phyloP scores from a whole-genome alignment of 2,329 filamentous ascomycete genomes.

The Fusarium falciforme region DNA sequence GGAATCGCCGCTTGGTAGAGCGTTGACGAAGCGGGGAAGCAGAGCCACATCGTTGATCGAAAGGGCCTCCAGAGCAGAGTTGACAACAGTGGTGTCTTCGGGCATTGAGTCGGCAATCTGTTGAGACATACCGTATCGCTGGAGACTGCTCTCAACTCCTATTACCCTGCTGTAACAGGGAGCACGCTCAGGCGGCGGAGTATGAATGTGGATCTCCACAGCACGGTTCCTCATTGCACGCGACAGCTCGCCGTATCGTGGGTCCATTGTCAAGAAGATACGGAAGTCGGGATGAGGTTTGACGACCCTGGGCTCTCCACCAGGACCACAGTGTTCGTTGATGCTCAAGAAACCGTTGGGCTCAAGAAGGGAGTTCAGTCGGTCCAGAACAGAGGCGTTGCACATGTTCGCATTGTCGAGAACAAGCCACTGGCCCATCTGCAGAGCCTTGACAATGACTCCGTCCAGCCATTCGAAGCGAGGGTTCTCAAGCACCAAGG shows the following conservation, averaged over 20 bases:
- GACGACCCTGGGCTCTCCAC: slow-evolving; percentile 84
- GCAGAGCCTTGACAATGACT: slow-evolving; percentile 86
- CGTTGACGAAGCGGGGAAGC: slow-evolving; percentile 49
- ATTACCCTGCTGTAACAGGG: slow-evolving; percentile 55
- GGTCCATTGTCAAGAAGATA: slow-evolving; percentile 93
- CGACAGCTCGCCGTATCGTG: slow-evolving; percentile 91
- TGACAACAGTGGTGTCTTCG: slow-evolving; percentile 44
- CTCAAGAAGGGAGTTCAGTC: slow-evolving; percentile 93
- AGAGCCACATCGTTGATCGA: slow-evolving; percentile 59
- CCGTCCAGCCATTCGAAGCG: slow-evolving; percentile 98
- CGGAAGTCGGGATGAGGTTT: slow-evolving; percentile 87
- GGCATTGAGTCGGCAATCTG: slow-evolving; percentile 45
- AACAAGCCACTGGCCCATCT: slow-evolving; percentile 90
- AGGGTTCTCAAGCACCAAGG: slow-evolving; percentile 73
- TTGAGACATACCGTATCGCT: slow-evolving; percentile 57
- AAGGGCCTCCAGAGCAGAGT: slow-evolving; percentile 59
- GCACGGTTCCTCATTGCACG: slow-evolving; percentile 96
- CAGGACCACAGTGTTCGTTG: slow-evolving; percentile 88
- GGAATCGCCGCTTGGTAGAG: slow-evolving; percentile 19
- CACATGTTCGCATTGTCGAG: slow-evolving; percentile 98
- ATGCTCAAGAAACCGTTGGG: slow-evolving; percentile 88
- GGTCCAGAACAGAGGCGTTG: slow-evolving; percentile 92
- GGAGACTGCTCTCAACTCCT: slow-evolving; percentile 61
- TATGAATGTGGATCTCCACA: slow-evolving; percentile 84
- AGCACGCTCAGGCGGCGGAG: slow-evolving; percentile 49